phyloP scores from a whole-genome alignment of 176 grass and related monocot species.

The Zoysia pacifica region DNA sequence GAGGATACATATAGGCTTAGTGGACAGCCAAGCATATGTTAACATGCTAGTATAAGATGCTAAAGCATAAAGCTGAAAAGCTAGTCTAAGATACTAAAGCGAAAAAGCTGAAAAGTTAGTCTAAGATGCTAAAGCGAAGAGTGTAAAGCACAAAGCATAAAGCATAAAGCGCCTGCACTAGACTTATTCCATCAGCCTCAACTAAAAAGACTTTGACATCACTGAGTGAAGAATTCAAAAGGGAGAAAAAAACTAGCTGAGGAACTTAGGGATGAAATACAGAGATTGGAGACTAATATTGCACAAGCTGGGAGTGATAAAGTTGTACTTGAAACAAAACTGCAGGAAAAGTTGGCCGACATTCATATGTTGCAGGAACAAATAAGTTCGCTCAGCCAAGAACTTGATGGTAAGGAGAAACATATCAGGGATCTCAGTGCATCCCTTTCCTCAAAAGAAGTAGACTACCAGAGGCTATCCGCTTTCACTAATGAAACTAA shows the following conservation, averaged over 20 bases:
- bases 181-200: too few relatives aligned
- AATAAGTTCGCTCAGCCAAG: conserved; percentile 53
- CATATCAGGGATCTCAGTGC: conserved; percentile 60
- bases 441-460: conserved; percentile 72
- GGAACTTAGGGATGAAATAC: conserved; percentile 74
- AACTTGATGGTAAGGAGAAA: conserved; percentile 70
- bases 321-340: conserved; percentile 61
- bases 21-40: too few relatives aligned
- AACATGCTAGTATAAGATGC: too few relatives aligned
- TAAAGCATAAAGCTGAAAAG: too few relatives aligned
- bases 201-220: conserved; percentile 56
- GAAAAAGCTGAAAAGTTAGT: too few relatives aligned
- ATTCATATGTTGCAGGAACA: conserved; percentile 66
- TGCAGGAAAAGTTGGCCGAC: conserved; percentile 65
- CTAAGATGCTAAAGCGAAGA: too few relatives aligned
- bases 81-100: too few relatives aligned
- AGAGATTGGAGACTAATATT: conserved; percentile 62
- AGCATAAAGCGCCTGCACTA: too few relatives aligned
- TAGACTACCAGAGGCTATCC: conserved; percentile 55
- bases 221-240: conserved; percentile 67
- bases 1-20: too few relatives aligned
- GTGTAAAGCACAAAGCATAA: too few relatives aligned
- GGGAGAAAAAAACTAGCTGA: conserved; percentile 58
- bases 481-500: conserved; percentile 55
- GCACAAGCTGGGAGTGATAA: conserved; percentile 59